Conservation (phyloP, 2,329 filamentous ascomycete species). For the Claviceps sp. region DNA sequence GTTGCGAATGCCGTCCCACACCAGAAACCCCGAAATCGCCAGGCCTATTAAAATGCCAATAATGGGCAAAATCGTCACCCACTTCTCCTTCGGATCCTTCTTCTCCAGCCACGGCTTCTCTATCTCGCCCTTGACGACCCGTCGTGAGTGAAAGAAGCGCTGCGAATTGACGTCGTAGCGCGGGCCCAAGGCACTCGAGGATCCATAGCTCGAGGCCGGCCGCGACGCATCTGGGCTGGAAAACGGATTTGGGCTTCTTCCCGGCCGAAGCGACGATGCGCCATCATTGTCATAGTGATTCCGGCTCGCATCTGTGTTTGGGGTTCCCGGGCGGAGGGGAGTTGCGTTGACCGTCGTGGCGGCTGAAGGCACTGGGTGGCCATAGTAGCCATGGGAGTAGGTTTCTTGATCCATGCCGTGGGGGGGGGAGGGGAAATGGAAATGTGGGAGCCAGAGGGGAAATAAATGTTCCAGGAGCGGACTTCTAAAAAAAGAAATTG, state of each 20-base stretch:
- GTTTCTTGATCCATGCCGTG: slow-evolving; percentile 17
- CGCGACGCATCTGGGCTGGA: slow-evolving; percentile 30
- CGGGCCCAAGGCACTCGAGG: slow-evolving; percentile 25
- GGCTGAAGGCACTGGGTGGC: slow-evolving; percentile 19
- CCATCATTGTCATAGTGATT: slow-evolving; percentile 31
- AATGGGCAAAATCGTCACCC: slow-evolving; percentile 69
- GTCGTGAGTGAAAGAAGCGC: slow-evolving; percentile 60
- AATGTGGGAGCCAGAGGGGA: too few relatives aligned
- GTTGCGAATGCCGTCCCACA: slow-evolving; percentile 61
- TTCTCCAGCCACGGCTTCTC: slow-evolving; percentile 69
- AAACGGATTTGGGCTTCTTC: slow-evolving; percentile 28
- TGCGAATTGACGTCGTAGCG: slow-evolving; percentile 26
- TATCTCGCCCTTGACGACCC: slow-evolving; percentile 57
- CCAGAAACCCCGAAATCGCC: slow-evolving; percentile 52
- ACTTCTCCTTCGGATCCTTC: slow-evolving; percentile 68
- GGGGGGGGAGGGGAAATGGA: neutral
- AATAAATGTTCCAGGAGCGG: too few relatives aligned
- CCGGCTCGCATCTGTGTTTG: slow-evolving; percentile 25
- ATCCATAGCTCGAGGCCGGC: slow-evolving; percentile 33
- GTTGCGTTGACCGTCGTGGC: slow-evolving; percentile 25
- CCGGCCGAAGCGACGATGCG: slow-evolving; percentile 20
- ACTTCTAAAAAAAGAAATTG: neutral
- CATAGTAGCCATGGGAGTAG: slow-evolving; percentile 12
- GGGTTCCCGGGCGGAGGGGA: slow-evolving; percentile 28
- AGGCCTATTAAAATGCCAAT: slow-evolving; percentile 58